Base-by-base conservation (phyloP, 768 basidiomycete genomes). In the Psilocybe subaeruginosa region DNA sequence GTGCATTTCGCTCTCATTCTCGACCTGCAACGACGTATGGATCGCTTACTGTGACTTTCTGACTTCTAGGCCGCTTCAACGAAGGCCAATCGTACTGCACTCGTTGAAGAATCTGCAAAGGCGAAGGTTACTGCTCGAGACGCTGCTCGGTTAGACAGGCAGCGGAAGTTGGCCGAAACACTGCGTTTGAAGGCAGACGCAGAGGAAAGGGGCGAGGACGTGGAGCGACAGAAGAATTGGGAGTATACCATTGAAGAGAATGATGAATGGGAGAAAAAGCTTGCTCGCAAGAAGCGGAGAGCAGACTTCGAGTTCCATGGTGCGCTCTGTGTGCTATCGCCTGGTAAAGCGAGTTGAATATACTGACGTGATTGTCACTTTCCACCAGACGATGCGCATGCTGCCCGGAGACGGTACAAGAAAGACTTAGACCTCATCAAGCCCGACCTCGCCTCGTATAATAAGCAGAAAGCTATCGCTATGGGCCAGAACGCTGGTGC, bases 201-300 rank as follows among this genome's bases (percentile, higher is more conserved):
- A 1, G 91, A 93, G 73, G 95, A 94, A 55, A 80, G 85, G 0
- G 97, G 95, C n/a, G 93, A 95, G 72, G 96, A 98, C 71, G 79
- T 93, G 5, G 93, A 97, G 72, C 78, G 95, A 63, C 84, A 86
- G 70, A 94, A 93, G 83, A 94, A 95, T 69, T 98, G 95, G 95
- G 92, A 94, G 68, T 95, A 92, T 80, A 92, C 92, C 29, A 87
- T 97, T 59, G 94, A 98, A 76, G 94, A 98, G 76, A 97, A 95
- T 70, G 95, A 99, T 63, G 82, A 87, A 59, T 99, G 97, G 97
- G 95, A 97, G 78, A 92, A 91, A 81, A 94, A 95, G 73, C 73
- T 85, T 66, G 89, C 87, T 27, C 78, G 89, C 68, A 98, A 95
- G 76, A 85, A 84, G 64, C 82, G 94, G 73, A 82, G 93, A 73